Evolutionary conservation across 768 basidiomycete genomes (phyloP), one percentile per base, ranked within the genome.

Genomic region (Mycena rosella): DNA sequence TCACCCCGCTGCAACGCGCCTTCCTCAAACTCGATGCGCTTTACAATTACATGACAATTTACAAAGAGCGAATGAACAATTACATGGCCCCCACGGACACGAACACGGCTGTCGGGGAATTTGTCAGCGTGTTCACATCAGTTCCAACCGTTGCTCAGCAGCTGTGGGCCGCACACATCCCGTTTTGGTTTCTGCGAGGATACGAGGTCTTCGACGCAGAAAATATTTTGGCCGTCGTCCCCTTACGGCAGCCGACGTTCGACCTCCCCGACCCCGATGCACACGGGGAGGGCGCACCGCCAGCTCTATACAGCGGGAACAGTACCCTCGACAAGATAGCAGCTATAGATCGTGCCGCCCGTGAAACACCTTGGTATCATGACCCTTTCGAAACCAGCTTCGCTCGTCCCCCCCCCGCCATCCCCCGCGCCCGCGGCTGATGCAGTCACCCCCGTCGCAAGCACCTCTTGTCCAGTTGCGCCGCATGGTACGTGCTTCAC

Each of bases 21-120:
- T 52, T 29, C 6, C 60, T 61, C 6, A 49, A 61, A 24, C 60
- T 61, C 20, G 51, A 61, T 17, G 49, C 60, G 11, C 29, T 61
- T 10, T 61, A 61, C 29, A 1, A 17, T 0, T 61, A 61, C n/a
- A 52, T 53, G 27, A 52, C 49, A 2, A 24, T 20, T 3, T 60
- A 27, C 36, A 49, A 44, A 24, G 1, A 3, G 13, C 51, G 18
- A 2, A 42, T 52, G 18, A 6, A 52, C n/a, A 30, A 60, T 5
- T 60, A 51, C 36, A 4, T 42, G 0, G 7, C 20, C 8, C 47
- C 18, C 14, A 5, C 27, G 1, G 34, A 0, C 5, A 11, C n/a
- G n/a, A n/a, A 8, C 27, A 22, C 38, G 9, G 4, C 18, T 44
- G 20, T 61, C 14, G 60, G 24, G 15, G 17, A 52, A 13, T 52